Evolutionary conservation across 192 early-diverging fungal species (phyloP), one percentile per base, ranked within the genome.

Genomic region (Phycomyces blakesleeanus): DNA sequence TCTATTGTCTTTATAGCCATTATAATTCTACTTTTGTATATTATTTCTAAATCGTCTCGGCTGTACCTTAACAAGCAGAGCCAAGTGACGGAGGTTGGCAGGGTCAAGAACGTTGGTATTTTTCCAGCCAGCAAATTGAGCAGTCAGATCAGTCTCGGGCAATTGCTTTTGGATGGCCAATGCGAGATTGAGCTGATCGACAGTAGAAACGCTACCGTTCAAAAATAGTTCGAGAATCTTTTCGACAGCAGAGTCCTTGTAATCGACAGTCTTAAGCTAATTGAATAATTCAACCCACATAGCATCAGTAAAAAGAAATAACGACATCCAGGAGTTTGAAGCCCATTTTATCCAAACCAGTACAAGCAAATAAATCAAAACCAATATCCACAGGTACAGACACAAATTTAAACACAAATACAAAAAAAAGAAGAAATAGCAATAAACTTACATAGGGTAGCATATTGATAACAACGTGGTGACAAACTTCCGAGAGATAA

Each of bases 401-500:
- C n/a, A n/a, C n/a, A n/a, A n/a, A n/a, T n/a, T n/a, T n/a, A n/a
- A n/a, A n/a, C n/a, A n/a, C n/a, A n/a, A n/a, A n/a, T n/a, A n/a
- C n/a, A n/a, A n/a, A n/a, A n/a, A n/a, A n/a, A n/a, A n/a, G n/a
- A n/a, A n/a, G n/a, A n/a, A n/a, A n/a, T n/a, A n/a, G 3, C 16
- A 2, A 27, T 11, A 34, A 34, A 27, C 73, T 76, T 83, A 81
- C 80, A 38, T 74, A 63, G 53, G 80, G 76, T 20, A 81, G 60
- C 60, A 72, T 77, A n/a, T 64, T 83, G 49, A 73, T 83, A 50
- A 96, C 67, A 14, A 94, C 85, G 55, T 83, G 79, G 68, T 87
- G 93, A 44, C 87, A 84, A 8, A 85, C 78, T 68, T 93, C 89
- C n/a, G 82, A 71, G 25, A 97, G 74, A 67, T 93, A 99, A 20